phyloP scores from a whole-genome alignment of 2,329 filamentous ascomycete genomes.

The Curvularia lunata region DNA sequence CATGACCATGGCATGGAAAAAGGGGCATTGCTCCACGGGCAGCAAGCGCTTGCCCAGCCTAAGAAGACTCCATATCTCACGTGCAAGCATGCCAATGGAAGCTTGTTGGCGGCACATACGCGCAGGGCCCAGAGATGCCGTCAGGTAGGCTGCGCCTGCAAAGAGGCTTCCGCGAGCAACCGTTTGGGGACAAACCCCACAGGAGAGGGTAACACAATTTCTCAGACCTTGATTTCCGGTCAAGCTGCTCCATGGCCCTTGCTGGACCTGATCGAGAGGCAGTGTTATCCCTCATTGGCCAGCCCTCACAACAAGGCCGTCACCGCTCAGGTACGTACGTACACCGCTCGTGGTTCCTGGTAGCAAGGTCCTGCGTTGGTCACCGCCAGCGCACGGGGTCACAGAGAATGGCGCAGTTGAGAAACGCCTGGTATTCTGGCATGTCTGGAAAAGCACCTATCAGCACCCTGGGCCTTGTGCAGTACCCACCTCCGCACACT shows the following conservation, averaged over 20 bases:
- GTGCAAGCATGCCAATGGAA: slow-evolving; percentile 27
- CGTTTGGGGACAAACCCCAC: slow-evolving; percentile 21
- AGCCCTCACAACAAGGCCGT: slow-evolving; percentile 9
- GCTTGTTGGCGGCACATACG: slow-evolving; percentile 11
- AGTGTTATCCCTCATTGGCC: slow-evolving; percentile 19
- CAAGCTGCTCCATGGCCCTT: slow-evolving; percentile 26
- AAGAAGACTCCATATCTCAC: slow-evolving; percentile 14
- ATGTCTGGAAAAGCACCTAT: slow-evolving; percentile 11
- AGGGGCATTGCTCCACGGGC: neutral
- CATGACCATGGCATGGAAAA: neutral
- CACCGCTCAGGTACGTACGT: slow-evolving; percentile 24
- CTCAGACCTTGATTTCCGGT: slow-evolving; percentile 32
- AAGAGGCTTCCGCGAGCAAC: slow-evolving; percentile 26
- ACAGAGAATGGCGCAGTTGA: slow-evolving; percentile 9
- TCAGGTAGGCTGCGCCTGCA: slow-evolving; percentile 23
- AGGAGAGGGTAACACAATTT: slow-evolving; percentile 33
- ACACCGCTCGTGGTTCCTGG: slow-evolving; percentile 23
- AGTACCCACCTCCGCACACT: neutral
- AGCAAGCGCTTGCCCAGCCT: slow-evolving; percentile 15
- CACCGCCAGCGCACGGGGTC: slow-evolving; percentile 18
- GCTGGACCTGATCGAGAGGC: slow-evolving; percentile 10
- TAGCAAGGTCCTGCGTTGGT: slow-evolving; percentile 5
- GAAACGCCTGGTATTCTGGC: neutral
- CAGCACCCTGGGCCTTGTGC: slow-evolving; percentile 5
- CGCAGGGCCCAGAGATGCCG: slow-evolving; percentile 9